Evolutionary conservation across 495 filamentous ascomycete genomes (phyloP), one percentile per base, ranked within the genome.

Genomic region (Hyaloscypha variabilis): DNA sequence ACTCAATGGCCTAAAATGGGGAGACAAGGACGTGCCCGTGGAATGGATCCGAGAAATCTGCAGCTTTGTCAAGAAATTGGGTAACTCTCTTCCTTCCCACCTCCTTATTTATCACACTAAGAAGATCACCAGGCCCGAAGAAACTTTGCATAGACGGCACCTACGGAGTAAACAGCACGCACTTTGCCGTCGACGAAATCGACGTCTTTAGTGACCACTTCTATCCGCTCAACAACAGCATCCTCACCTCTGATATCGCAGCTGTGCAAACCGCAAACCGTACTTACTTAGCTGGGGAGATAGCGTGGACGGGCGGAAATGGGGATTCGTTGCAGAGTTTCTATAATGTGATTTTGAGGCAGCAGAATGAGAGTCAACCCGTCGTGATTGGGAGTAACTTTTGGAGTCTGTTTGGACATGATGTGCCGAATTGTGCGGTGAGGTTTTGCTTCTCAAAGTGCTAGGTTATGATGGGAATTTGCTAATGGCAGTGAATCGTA

Each of bases 131-230:
- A 62, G 62, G 67, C 13, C 83, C 82, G 1, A 63, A 75, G 21
- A 85, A 85, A 68, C 78, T 86, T 6, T 71, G 71, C 68, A 74
- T 86, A 25, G 82, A 86, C 63, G 82, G 83, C 21, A 84, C 82
- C 3, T 86, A 85, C 64, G 83, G 83, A 24, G 74, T 86, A 62
- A 85, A 85, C 75, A 72, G 63, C 56, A 80, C 77, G 19, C 79
- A 85, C 66, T 73, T 85, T 21, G 55, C 49, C 36, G 76, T 85
- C 60, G 60, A 73, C 19, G 79, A 80, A 67, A 71, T 86, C 3
- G 83, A 85, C 69, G 80, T 84, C 58, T 82, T 76, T 68, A 80
- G 77, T 21, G 75, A 86, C 67, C 83, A 86, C 67, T 84, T 78
- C 72, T 85, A 85, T 60, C 82, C 82, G 0, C 66, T 79, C 62